Percentiles rank a stretch among this genome's conserved stretches.
Conservation (phyloP, 495 filamentous ascomycete genomes). For the Mytilinidion resinicola region DNA sequence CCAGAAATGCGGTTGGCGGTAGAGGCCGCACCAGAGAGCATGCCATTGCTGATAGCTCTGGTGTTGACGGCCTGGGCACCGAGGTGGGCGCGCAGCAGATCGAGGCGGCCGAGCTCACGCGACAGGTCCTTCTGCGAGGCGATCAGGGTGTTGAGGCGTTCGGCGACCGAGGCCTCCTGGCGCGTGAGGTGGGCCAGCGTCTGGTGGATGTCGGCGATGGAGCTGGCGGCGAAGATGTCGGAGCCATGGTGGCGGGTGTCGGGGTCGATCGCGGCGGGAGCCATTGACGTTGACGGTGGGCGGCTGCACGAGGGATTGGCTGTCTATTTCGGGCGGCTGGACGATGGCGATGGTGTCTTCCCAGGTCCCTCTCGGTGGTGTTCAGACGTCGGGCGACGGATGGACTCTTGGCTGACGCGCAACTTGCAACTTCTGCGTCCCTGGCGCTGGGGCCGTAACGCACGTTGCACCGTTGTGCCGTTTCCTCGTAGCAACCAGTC, state of each 20-base stretch:
- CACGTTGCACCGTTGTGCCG: too few species aligned
- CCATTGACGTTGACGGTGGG: too few species aligned
- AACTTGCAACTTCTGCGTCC: too few species aligned
- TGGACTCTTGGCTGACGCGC: too few species aligned
- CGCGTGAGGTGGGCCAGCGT: constrained; percentile 65
- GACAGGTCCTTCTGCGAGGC: constrained; percentile 74
- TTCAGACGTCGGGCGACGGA: too few species aligned
- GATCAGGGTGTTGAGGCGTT: constrained; percentile 66
- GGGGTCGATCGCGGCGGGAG: constrained; percentile 6
- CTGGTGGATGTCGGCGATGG: constrained; percentile 70
- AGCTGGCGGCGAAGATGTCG: constrained; percentile 62
- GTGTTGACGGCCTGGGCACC: constrained; percentile 83
- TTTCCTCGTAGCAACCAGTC: too few species aligned
- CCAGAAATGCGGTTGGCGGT: constrained; percentile 82
- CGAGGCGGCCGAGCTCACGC: constrained; percentile 77
- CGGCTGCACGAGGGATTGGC: too few species aligned
- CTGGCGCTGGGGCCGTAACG: too few species aligned
- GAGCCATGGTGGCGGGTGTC: constrained; percentile 8
- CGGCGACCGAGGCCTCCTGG: constrained; percentile 68
- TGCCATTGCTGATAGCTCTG: constrained; percentile 74
- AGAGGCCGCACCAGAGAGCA: constrained; percentile 75
- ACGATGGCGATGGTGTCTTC: too few species aligned
- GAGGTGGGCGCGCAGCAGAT: constrained; percentile 80
- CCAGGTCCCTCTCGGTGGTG: too few species aligned
- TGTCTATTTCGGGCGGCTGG: too few species aligned